phyloP scores from a whole-genome alignment of 2,329 filamentous ascomycete genomes.

The Pseudocercospora fuligena region DNA sequence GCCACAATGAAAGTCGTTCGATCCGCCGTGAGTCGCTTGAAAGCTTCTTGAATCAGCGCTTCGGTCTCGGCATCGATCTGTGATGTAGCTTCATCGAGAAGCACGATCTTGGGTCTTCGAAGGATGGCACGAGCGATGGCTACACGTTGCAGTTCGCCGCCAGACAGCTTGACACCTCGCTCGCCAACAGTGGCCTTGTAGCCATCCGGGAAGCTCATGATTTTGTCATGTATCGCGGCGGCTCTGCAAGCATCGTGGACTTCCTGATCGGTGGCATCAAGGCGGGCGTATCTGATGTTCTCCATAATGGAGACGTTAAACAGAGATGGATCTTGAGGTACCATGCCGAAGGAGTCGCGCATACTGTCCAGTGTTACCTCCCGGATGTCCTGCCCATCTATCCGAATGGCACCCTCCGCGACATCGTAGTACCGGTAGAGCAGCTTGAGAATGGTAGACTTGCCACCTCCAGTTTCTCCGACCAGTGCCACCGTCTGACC shows the following conservation, averaged over 20 bases:
- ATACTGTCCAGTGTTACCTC: slow-evolving; percentile 63
- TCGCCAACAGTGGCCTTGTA: slow-evolving; percentile 79
- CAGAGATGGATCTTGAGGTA: slow-evolving; percentile 67
- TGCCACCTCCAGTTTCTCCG: slow-evolving; percentile 66
- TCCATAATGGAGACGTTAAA: slow-evolving; percentile 69
- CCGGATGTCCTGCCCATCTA: slow-evolving; percentile 65
- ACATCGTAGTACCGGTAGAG: slow-evolving; percentile 66
- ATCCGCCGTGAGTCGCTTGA: slow-evolving; percentile 64
- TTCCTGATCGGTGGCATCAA: slow-evolving; percentile 65
- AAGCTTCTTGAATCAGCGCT: slow-evolving; percentile 59
- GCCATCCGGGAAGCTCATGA: slow-evolving; percentile 64
- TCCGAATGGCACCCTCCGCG: slow-evolving; percentile 57
- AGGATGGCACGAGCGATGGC: slow-evolving; percentile 75
- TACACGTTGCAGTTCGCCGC: slow-evolving; percentile 84
- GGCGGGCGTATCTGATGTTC: slow-evolving; percentile 67
- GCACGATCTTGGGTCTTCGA: slow-evolving; percentile 67
- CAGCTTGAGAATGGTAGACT: slow-evolving; percentile 66
- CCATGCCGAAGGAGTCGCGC: slow-evolving; percentile 64
- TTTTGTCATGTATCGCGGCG: slow-evolving; percentile 68
- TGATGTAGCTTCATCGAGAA: slow-evolving; percentile 78
- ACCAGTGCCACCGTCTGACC: slow-evolving; percentile 65
- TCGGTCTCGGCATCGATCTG: slow-evolving; percentile 64
- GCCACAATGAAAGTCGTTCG: slow-evolving; percentile 81
- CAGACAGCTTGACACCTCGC: slow-evolving; percentile 75
- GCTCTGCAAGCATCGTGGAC: slow-evolving; percentile 64